Conservation (phyloP, 2,329 filamentous ascomycete genomes). For the Alternaria consortialis region DNA sequence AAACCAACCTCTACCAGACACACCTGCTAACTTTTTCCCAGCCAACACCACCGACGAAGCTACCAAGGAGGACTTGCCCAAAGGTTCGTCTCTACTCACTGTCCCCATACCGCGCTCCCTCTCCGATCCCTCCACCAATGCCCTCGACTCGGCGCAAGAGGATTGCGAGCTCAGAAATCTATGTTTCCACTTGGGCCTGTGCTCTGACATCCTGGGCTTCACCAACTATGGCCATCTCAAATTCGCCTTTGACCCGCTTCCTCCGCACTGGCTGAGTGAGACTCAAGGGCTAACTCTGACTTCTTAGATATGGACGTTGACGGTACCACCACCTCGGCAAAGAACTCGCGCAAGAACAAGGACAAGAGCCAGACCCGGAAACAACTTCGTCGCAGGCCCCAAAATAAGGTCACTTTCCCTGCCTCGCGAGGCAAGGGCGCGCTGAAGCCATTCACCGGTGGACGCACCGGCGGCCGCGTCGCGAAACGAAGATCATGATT, state of each 20-base stretch:
- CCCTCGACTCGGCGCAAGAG: constrained; percentile 24
- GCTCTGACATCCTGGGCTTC: constrained; percentile 53
- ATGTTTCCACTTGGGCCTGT: constrained; percentile 51
- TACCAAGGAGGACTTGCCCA: constrained; percentile 38
- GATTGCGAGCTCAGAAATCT: constrained; percentile 41
- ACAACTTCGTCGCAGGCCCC: constrained; percentile 49
- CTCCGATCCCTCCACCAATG: constrained; percentile 19
- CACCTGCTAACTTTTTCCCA: constrained; percentile 10
- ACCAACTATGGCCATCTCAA: constrained; percentile 44
- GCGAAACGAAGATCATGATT: constrained; percentile 38
- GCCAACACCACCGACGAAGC: constrained; percentile 25
- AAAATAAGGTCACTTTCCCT: constrained; percentile 53
- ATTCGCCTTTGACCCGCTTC: constrained; percentile 50
- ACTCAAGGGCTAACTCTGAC: constrained; percentile 47
- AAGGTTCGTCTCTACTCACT: constrained; percentile 46
- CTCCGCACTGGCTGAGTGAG: constrained; percentile 41
- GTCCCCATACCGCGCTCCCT: constrained; percentile 41
- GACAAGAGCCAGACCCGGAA: constrained; percentile 48
- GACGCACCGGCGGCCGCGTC: constrained; percentile 30
- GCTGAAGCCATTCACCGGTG: constrained; percentile 42
- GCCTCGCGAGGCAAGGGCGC: constrained; percentile 45
- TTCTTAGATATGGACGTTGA: constrained; percentile 53
- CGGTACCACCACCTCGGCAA: constrained; percentile 28
- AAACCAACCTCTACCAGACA: not conserved
- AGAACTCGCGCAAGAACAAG: constrained; percentile 43